Evolutionary conservation across 2,329 filamentous ascomycete genomes (phyloP).

Genomic region (Calonectria naviculata): DNA sequence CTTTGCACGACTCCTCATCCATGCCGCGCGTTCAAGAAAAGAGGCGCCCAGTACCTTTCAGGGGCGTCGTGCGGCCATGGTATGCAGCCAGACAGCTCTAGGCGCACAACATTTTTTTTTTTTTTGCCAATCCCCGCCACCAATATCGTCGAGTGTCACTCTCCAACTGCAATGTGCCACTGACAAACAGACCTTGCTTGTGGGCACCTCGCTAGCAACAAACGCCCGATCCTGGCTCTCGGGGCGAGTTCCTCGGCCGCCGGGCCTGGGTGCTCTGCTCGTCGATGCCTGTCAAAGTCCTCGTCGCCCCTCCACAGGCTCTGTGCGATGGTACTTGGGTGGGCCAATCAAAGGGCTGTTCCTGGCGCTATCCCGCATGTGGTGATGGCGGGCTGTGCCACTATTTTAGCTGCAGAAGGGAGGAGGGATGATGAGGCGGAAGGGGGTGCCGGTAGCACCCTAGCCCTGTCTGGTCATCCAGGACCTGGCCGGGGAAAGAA

Average conservation of each 20-base stretch:
- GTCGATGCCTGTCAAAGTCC: slow-evolving; percentile 16
- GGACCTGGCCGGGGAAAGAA: slow-evolving; percentile 22
- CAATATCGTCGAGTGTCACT: not conserved
- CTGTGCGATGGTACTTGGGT: slow-evolving; percentile 40
- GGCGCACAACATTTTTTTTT: not conserved
- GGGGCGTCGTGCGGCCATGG: not conserved
- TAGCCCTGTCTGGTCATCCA: slow-evolving; percentile 4
- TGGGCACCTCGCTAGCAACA: slow-evolving; percentile 3
- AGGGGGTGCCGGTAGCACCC: slow-evolving; percentile 24
- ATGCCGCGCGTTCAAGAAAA: slow-evolving; percentile 25
- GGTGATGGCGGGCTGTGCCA: slow-evolving; percentile 14
- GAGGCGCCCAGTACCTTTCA: not conserved
- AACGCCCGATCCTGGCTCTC: slow-evolving; percentile 12
- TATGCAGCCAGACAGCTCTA: not conserved
- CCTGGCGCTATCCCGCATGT: slow-evolving; percentile 50
- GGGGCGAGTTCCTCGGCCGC: slow-evolving; percentile 26
- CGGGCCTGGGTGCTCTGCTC: not conserved
- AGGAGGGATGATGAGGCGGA: slow-evolving; percentile 18
- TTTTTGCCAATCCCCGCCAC: not conserved
- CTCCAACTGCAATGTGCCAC: slow-evolving; percentile 5
- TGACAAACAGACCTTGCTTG: not conserved
- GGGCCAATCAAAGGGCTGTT: slow-evolving; percentile 53
- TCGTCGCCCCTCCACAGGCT: slow-evolving; percentile 23
- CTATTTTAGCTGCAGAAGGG: slow-evolving; percentile 24
- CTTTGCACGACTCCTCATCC: not conserved